Base-by-base conservation (phyloP, 176 grass and related monocot species). In the Miscanthus lutarioriparius region DNA sequence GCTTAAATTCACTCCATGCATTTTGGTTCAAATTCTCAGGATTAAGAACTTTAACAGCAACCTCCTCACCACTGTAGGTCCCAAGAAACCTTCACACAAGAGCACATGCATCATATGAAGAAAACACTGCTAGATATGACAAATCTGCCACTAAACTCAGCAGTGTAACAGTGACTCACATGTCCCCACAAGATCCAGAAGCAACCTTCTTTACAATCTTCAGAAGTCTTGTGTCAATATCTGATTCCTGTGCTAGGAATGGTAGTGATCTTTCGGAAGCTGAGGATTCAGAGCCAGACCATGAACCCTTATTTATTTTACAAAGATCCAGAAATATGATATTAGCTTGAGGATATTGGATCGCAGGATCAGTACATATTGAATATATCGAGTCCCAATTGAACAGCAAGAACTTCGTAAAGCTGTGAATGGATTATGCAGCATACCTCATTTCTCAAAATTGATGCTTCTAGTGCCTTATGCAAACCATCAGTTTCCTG, bases 201-300 rank as follows among this genome's bases (percentile, higher is more conserved):
- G 84, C 88, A 85, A 91, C 71, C 72, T 89, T 96, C 48, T 88
- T 85, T 40, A 39, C 91, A 65, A 85, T 91, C 74, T 91, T 91
- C 51, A 96, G 81, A 38, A 78, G 78, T 85, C 37, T 85, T 84
- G 72, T 91, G 54, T 96, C 88, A 77, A 93, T 87, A 68, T 96
- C 86, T 25, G 83, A 82, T 70, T 32, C 86, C 89, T 93, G 82
- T 41, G 74, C 68, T 69, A 78, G 83, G 35, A 91, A 75, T 53
- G 86, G 66, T 16, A 96, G 6, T 70, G 82, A 53, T 84, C 72
- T 89, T 65, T 87, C 91, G 8, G 91, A 64, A 56, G 77, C 64
- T 80, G 94, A 89, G 33, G 94, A 89, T 80, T 92, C 83, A 70
- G 93, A 95, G 54, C 91, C 88, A 80, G 94, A 96, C 88, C 94